A percentile compares a stretch with the other conserved stretches of the same genome.
Conservation (phyloP, 805 yeast genomes). For the Schwanniomyces sp. region DNA sequence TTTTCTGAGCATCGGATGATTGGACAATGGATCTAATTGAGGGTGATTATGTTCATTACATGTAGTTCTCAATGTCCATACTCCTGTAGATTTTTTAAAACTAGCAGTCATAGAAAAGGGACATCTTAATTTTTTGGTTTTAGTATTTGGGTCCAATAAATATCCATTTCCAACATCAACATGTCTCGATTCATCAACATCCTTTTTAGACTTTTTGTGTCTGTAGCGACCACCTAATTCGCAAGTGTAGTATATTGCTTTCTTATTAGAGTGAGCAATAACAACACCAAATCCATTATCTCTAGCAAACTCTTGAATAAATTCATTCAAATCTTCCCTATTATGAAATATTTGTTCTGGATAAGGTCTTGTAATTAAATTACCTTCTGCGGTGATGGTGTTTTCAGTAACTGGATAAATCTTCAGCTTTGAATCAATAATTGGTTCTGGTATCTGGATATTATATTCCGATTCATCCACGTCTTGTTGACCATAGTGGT, state of each 20-base stretch:
- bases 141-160: constrained; percentile 39
- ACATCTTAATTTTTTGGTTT: constrained; percentile 54
- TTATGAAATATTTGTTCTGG: constrained; percentile 53
- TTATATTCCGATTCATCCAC: constrained; percentile 40
- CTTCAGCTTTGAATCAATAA: constrained; percentile 40
- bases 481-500: constrained; percentile 13
- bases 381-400: constrained; percentile 49
- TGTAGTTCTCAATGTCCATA: constrained; percentile 53
- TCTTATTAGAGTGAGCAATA: constrained; percentile 57
- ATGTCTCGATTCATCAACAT: constrained; percentile 18
- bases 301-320: constrained; percentile 54
- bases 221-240: constrained; percentile 58
- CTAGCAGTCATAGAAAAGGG: constrained; percentile 62
- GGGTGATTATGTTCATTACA: constrained; percentile 62
- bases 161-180: constrained; percentile 33
- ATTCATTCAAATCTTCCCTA: constrained; percentile 51
- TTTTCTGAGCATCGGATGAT: constrained; percentile 58
- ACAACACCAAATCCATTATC: constrained; percentile 61
- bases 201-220: constrained; percentile 42
- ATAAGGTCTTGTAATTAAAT: constrained; percentile 52
- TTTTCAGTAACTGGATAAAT: constrained; percentile 45
- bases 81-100: constrained; percentile 47
- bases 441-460: constrained; percentile 48
- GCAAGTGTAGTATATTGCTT: constrained; percentile 60
- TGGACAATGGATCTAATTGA: constrained; percentile 53